phyloP scores from a whole-genome alignment of 495 filamentous ascomycete species.

The Penicillium arizonense region DNA sequence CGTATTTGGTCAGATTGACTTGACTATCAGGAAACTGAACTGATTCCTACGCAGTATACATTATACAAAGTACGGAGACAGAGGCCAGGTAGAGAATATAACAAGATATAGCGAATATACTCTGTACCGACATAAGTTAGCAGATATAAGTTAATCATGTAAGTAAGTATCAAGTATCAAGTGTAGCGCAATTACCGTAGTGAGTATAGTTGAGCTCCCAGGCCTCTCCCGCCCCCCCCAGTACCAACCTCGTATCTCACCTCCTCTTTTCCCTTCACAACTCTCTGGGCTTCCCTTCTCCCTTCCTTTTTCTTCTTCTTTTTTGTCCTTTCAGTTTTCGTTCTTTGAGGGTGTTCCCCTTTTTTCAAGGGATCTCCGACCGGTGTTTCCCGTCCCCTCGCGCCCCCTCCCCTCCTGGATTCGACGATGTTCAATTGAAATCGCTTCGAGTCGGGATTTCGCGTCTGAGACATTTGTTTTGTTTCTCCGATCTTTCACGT shows the following conservation, averaged over 20 bases:
- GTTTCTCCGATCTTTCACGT: conserved; percentile 37
- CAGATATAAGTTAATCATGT: too few relatives aligned
- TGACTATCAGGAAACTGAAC: too few relatives aligned
- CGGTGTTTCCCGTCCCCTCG: conserved; percentile 44
- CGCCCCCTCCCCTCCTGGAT: conserved; percentile 57
- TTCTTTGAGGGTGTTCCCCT: conserved; percentile 9
- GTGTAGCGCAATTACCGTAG: too few relatives aligned
- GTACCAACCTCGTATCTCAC: conserved; percentile 11
- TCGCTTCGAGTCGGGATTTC: conserved; percentile 53
- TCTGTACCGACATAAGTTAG: too few relatives aligned
- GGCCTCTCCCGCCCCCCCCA: conserved; percentile 17
- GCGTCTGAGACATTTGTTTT: conserved; percentile 60
- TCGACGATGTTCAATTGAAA: conserved; percentile 61
- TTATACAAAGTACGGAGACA: too few relatives aligned
- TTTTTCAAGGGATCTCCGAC: conserved; percentile 19
- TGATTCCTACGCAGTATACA: too few relatives aligned
- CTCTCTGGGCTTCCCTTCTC: conserved; percentile 8
- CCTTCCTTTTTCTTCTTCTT: conserved; percentile 9
- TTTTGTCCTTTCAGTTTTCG: conserved; percentile 14
- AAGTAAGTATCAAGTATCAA: too few relatives aligned
- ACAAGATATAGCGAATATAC: too few relatives aligned
- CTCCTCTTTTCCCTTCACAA: conserved; percentile 11
- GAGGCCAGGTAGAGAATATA: too few relatives aligned
- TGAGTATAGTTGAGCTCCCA: too few relatives aligned
- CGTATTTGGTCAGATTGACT: too few relatives aligned